A percentile compares a stretch with the other conserved stretches of the same genome.
Conservation (phyloP, 2,329 filamentous ascomycete genomes). For the Claviceps pazoutovae region DNA sequence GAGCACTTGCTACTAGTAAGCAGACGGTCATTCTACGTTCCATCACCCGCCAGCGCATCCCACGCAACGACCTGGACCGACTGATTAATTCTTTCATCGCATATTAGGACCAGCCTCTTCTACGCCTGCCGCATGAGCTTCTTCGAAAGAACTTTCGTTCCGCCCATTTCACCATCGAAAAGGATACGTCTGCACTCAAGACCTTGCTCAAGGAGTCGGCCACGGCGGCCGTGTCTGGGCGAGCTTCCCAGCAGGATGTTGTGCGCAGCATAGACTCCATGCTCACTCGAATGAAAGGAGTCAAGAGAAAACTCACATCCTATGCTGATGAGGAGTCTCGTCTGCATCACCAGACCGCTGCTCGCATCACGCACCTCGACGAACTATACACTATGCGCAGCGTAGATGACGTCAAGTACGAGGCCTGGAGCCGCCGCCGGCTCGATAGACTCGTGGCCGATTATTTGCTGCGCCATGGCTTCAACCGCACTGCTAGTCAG, state of each 20-base stretch:
- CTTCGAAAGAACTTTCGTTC: conserved; percentile 89
- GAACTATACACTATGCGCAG: conserved; percentile 68
- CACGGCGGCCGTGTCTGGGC: conserved; percentile 50
- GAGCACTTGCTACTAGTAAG: conserved; percentile 61
- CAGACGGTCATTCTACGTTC: background rate
- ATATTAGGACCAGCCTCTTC: conserved; percentile 74
- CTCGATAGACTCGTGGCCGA: conserved; percentile 83
- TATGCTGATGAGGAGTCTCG: conserved; percentile 68
- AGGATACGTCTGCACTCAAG: conserved; percentile 50
- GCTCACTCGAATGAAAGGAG: conserved; percentile 67
- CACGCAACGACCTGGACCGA: background rate
- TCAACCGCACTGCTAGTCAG: conserved; percentile 59
- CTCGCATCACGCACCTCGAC: conserved; percentile 67
- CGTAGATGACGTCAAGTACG: conserved; percentile 85
- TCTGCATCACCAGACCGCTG: conserved; percentile 61
- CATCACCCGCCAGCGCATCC: background rate
- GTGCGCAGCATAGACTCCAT: conserved; percentile 72
- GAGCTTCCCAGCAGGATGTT: conserved; percentile 53
- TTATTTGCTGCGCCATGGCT: conserved; percentile 76
- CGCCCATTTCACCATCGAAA: conserved; percentile 63
- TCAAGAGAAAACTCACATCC: conserved; percentile 74
- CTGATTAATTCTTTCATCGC: background rate
- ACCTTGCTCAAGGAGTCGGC: conserved; percentile 48
- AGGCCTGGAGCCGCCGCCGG: conserved; percentile 70
- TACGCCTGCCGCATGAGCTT: conserved; percentile 85